Evolutionary conservation across 179 eudicot genomes (phyloP).

Genomic region (Vitellaria paradoxa): DNA sequence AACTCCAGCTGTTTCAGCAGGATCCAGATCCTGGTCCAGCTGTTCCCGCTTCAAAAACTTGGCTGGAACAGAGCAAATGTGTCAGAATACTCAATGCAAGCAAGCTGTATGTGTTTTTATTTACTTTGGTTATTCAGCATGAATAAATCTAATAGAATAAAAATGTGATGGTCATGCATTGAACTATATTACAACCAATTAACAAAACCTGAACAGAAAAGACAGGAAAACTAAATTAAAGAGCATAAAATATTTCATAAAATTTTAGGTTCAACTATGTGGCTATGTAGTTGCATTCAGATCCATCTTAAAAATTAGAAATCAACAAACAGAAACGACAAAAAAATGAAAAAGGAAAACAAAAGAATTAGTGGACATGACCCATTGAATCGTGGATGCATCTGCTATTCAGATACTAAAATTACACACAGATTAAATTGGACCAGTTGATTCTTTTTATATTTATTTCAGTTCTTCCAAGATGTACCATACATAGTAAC

Average conservation of each 20-base stretch:
- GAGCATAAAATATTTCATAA: background rate
- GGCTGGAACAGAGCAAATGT: conserved; percentile 44
- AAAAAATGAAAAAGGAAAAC: too few relatives aligned
- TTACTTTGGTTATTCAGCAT: background rate
- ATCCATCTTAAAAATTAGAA: too few relatives aligned
- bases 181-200: background rate
- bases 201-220: background rate
- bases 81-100: conserved; percentile 4
- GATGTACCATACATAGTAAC: too few relatives aligned
- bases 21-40: conserved; percentile 73
- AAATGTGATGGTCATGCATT: background rate
- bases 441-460: too few relatives aligned
- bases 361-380: too few relatives aligned
- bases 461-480: too few relatives aligned
- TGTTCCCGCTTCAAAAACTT: conserved; percentile 93
- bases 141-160: background rate
- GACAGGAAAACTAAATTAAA: background rate
- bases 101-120: background rate
- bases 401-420: too few relatives aligned
- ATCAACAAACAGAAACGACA: too few relatives aligned
- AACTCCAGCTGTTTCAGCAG: conserved; percentile 64
- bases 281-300: background rate
- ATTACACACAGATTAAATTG: too few relatives aligned
- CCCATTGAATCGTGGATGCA: too few relatives aligned
- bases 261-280: background rate